Conservation (phyloP, 257 asterid species). For the Ehretia macrophylla region DNA sequence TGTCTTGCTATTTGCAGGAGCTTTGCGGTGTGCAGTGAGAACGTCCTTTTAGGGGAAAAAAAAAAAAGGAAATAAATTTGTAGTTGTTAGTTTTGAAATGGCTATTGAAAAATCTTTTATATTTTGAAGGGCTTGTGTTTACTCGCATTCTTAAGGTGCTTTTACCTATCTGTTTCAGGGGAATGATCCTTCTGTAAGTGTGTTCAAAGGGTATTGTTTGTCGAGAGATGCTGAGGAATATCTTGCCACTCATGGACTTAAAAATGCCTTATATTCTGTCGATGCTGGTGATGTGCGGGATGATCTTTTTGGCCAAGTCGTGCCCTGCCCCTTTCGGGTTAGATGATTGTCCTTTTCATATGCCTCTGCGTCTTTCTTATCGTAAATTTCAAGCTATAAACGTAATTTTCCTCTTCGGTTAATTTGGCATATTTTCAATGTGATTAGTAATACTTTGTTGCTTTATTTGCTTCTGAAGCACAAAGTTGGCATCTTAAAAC, state of each 20-base stretch:
- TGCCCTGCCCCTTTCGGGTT: slow-evolving; percentile 83
- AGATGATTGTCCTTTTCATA: slow-evolving; percentile 29
- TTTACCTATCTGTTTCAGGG: slow-evolving; percentile 32
- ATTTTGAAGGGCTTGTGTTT: background rate
- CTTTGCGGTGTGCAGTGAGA: no score
- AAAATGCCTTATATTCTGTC: slow-evolving; percentile 65
- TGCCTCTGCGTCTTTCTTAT: background rate
- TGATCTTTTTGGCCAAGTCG: slow-evolving; percentile 76
- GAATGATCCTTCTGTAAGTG: slow-evolving; percentile 56
- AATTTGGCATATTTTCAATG: no score
- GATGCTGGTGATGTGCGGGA: slow-evolving; percentile 54
- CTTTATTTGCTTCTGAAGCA: no score
- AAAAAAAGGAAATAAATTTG: no score
- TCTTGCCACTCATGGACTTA: slow-evolving; percentile 78
- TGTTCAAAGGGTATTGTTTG: slow-evolving; percentile 76
- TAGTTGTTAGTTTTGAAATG: no score
- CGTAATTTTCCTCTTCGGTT: no score
- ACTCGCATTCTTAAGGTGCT: background rate
- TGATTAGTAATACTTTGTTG: no score
- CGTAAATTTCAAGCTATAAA: background rate
- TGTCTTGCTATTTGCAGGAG: no score
- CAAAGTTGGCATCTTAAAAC: background rate
- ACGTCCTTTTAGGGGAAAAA: no score
- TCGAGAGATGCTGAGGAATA: slow-evolving; percentile 71
- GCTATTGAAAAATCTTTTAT: background rate